Evolutionary conservation across 2,329 filamentous ascomycete genomes (phyloP).

Genomic region (Tolypocladium guangdongense): DNA sequence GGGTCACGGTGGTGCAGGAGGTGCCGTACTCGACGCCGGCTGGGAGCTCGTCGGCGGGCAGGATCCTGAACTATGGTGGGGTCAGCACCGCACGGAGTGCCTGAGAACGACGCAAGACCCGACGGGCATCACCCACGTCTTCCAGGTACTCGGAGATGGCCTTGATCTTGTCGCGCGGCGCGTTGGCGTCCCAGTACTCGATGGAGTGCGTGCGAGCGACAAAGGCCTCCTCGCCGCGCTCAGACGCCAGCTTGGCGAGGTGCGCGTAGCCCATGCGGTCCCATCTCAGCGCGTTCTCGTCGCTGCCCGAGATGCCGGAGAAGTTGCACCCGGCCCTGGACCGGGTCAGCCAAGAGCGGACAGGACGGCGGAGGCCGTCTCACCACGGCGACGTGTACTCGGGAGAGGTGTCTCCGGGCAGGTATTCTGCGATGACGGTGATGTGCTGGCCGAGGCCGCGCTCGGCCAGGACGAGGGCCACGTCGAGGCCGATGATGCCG

Average conservation of each 20-base stretch:
- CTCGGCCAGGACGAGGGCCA: conserved; percentile 23
- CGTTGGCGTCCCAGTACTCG: conserved; percentile 29
- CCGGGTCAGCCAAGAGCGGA: background rate
- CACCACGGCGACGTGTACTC: conserved; percentile 32
- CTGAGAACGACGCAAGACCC: too few relatives aligned
- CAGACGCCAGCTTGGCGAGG: conserved; percentile 21
- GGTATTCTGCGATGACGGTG: conserved; percentile 28
- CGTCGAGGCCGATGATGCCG: conserved; percentile 28
- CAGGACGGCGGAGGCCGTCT: background rate
- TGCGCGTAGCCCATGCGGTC: conserved; percentile 27
- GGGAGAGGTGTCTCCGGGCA: conserved; percentile 26
- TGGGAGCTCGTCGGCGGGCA: conserved; percentile 15
- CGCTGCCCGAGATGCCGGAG: conserved; percentile 30
- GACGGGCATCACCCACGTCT: conserved; percentile 14
- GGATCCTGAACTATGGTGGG: background rate
- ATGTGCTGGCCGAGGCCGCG: conserved; percentile 20
- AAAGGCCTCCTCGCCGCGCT: conserved; percentile 18
- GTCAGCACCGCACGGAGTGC: background rate
- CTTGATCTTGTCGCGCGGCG: conserved; percentile 27
- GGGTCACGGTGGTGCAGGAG: conserved; percentile 23
- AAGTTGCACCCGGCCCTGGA: conserved; percentile 33
- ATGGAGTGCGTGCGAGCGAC: conserved; percentile 25
- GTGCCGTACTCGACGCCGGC: conserved; percentile 21
- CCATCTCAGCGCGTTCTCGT: conserved; percentile 29
- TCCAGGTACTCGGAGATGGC: conserved; percentile 28